Evolutionary conservation across 352 stramenopile species (phyloP), one percentile per base, ranked within the genome.

Genomic region (Globisporangium orthogonon): DNA sequence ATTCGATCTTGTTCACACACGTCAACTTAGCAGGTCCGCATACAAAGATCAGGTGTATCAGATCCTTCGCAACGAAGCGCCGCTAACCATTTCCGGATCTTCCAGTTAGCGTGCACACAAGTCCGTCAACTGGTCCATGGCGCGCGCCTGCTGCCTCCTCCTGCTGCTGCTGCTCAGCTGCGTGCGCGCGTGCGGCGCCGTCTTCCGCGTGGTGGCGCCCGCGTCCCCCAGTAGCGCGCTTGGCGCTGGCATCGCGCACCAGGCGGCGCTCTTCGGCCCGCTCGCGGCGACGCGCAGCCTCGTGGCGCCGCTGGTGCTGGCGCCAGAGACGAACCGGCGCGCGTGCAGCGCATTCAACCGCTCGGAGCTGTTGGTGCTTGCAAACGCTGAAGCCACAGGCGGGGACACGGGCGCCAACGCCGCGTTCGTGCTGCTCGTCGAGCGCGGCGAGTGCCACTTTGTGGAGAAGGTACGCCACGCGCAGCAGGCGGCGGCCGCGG

Each of bases 391-490:
- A 33, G 29, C 37, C 53, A 1, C 30, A 51, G 4, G 40, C n/a
- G 44, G 44, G 17, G 51, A 56, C 9, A 39, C 18, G 10, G 23
- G 15, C n/a, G 53, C 1, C 0, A 23, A 7, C 4, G 9, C 18
- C 6, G 31, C 53, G 30, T 58, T 58, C 17, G 44, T 58, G 30
- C 53, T 58, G n/a, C 18, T 58, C 11, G 23, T 52, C n/a, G 31
- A 58, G 31, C 44, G 31, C 13, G 43, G 31, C 13, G 53, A 37
- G 66, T 76, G 81, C 64, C 70, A 80, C 56, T 80, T 81, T 52
- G 74, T 77, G 29, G 69, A 77, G 39, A 83, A 83, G 62, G 69
- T 81, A 48, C 79, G 74, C 60, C 61, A 58, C 18, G 53, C 53
- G n/a, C 53, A 58, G 18, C 30, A 52, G 46, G 30, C 33, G 15